Evolutionary conservation across 2,329 filamentous ascomycete species (phyloP), one percentile per base, ranked within the genome.

Genomic region (Scytalidium sp.): DNA sequence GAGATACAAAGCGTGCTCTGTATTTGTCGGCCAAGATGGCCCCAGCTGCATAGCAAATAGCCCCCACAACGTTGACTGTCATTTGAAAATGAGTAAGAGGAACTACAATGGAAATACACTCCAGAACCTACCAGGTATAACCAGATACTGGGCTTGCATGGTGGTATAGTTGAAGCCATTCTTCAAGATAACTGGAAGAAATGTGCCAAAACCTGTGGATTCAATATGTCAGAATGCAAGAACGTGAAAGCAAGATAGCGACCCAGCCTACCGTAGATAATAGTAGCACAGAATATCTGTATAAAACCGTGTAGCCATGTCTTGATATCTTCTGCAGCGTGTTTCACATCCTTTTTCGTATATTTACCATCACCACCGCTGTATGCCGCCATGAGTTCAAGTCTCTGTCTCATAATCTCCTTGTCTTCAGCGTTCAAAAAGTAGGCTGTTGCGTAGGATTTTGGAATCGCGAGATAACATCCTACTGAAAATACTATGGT

Each of bases 251-350:
- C 13, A 7, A 36, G 32, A 3, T 4, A 13, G 11, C 4, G 2
- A n/a, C n/a, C n/a, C n/a, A 3, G 23, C 47, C 45, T 40, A 56
- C 56, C 67, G 41, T 71, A 72, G 9, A 70, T 51, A 11, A 71
- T 67, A 0, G 68, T 70, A 8, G 71, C 66, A 3, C 67, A 65
- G 8, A 60, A 62, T 50, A 74, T 70, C 46, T 72, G 70, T 15
- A 67, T 67, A 10, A 64, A 41, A 4, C 64, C 66, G 13, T 36
- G 32, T n/a, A 36, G 13, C 32, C 32, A 36, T 11, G 41, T 19
- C 55, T 80, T 80, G 2, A 72, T 70, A 46, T 81, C 78, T 10
- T 58, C 62, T 15, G 75, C 50, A 0, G 70, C 73, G n/a, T 72
- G 71, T 36, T 62, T 62, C 47, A 80, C 66, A 55, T 80, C 75